Base-by-base conservation (phyloP, 805 yeast genomes). In the Babjeviella inositovora region DNA sequence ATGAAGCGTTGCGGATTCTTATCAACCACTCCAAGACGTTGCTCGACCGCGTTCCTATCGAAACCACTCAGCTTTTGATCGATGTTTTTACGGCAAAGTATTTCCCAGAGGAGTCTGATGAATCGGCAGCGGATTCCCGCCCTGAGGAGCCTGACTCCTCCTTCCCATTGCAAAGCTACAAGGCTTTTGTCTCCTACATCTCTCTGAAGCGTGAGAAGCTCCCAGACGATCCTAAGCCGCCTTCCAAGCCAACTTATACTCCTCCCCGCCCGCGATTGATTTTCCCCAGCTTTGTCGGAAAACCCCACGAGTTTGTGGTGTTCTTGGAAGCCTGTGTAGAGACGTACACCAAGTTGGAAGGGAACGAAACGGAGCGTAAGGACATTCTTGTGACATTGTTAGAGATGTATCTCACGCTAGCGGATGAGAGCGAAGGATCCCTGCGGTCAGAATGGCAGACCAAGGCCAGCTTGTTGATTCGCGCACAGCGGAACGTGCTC, bases 251-350 rank as follows among this genome's bases (percentile, higher is more conserved):
- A 9, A 77, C 90, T 0, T 90, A 90, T 43, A 73, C 74, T 24
- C 95, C 97, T 2, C 98, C 98, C 3, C 62, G 72, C 24, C 97
- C 97, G 5, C 61, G 84, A 21, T 56, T 87, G 18, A 79, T 87
- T 2, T 90, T 82, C 40, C 72, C 87, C 2, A 70, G 92, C 2
- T 90, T 90, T 43, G 68, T 79, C n/a, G 66, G 73, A 33, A 81
- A 77, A 40, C 84, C 90, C 0, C 66, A 72, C 38, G 90, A 85
- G 39, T 87, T 90, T 57, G 90, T 85, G 13, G 77, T 80, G 6
- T 90, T 90, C 32, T 46, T 90, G 27, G 98, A 90, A 42, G 96
- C 97, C 0, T 82, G 94, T 35, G 48, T 84, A 9, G 80, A 74
- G 34, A 61, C 77, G 8, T 79, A 79, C 39, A 84, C 74, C 26